phyloP scores from a whole-genome alignment of 768 basidiomycete species.

The Tricholoma terreum region DNA sequence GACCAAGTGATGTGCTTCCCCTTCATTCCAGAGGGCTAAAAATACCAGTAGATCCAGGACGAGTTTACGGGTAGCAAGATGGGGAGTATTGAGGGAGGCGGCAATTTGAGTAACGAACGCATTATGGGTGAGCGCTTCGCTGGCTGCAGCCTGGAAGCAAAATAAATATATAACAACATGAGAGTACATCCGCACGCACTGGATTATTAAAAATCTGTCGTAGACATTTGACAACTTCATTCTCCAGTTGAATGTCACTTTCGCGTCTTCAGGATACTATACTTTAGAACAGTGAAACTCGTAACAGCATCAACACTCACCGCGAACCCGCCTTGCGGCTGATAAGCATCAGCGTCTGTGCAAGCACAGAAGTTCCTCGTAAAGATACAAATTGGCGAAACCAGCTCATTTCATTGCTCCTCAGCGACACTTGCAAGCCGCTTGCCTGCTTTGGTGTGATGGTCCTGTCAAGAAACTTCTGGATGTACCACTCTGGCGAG shows the following conservation, averaged over 20 bases:
- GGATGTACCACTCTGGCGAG: slow-evolving; percentile 91
- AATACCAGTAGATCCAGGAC: slow-evolving; percentile 79
- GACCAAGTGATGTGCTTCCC: slow-evolving; percentile 62
- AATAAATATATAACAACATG: slow-evolving; percentile 4
- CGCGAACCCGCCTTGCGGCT: slow-evolving; percentile 66
- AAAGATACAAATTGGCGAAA: slow-evolving; percentile 70
- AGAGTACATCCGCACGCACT: slow-evolving; percentile 28
- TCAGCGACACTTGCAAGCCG: slow-evolving; percentile 70
- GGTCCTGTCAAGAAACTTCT: slow-evolving; percentile 83
- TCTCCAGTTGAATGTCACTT: slow-evolving; percentile 69
- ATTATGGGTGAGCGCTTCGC: slow-evolving; percentile 71
- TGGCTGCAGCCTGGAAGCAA: slow-evolving; percentile 52
- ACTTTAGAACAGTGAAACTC: slow-evolving; percentile 2
- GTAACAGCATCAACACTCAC: slow-evolving; percentile 32
- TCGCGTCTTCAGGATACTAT: slow-evolving; percentile 43
- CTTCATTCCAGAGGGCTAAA: slow-evolving; percentile 63
- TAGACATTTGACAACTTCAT: slow-evolving; percentile 87
- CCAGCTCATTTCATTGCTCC: slow-evolving; percentile 85
- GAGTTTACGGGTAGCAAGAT: slow-evolving; percentile 73
- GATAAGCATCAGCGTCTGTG: slow-evolving; percentile 71
- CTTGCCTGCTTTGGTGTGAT: slow-evolving; percentile 79
- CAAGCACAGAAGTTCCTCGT: slow-evolving; percentile 83
- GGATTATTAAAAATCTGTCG: slow-evolving; percentile 73
- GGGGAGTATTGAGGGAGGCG: slow-evolving; percentile 77
- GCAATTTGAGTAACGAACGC: slow-evolving; percentile 76